phyloP scores from a whole-genome alignment of 345 rosid genomes.

The Salix suchowensis region DNA sequence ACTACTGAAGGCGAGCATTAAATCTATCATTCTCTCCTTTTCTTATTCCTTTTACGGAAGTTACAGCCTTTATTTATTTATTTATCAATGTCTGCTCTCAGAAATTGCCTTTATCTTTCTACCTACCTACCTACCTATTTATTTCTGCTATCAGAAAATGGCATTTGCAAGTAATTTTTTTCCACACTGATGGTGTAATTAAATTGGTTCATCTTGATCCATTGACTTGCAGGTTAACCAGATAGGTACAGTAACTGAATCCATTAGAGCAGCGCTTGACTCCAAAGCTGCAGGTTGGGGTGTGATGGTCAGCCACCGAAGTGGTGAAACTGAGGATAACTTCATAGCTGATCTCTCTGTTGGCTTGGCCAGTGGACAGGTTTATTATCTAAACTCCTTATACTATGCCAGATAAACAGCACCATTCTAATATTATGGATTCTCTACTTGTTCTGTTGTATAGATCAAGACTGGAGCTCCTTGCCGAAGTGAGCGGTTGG shows the following conservation, averaged over 20 bases:
- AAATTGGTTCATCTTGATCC: constrained; percentile 1
- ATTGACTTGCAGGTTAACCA: constrained; percentile 72
- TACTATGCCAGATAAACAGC: constrained; percentile 7
- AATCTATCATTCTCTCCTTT: constrained; percentile 2
- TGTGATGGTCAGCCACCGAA: constrained; percentile 95
- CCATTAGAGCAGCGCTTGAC: constrained; percentile 91
- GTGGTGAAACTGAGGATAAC: constrained; percentile 98
- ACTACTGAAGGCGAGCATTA: constrained; percentile 63
- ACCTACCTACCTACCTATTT: too few relatives aligned
- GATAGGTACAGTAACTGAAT: constrained; percentile 93
- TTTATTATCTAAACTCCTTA: constrained; percentile 18
- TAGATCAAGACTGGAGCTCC: constrained; percentile 99
- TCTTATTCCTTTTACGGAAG: neutral
- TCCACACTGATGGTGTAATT: neutral
- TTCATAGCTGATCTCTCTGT: constrained; percentile 95
- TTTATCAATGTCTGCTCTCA: neutral
- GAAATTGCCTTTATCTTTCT: neutral
- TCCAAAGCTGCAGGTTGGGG: constrained; percentile 99
- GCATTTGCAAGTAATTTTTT: neutral
- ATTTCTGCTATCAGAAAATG: neutral
- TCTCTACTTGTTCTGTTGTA: constrained; percentile 10
- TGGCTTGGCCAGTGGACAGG: constrained; percentile 98
- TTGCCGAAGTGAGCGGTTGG: constrained; percentile 88
- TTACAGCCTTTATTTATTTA: neutral
- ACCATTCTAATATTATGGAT: neutral